Percentiles rank a stretch among this genome's conserved stretches.
phyloP scores from a whole-genome alignment of 495 filamentous ascomycete species.

The Tirmania nivea region DNA sequence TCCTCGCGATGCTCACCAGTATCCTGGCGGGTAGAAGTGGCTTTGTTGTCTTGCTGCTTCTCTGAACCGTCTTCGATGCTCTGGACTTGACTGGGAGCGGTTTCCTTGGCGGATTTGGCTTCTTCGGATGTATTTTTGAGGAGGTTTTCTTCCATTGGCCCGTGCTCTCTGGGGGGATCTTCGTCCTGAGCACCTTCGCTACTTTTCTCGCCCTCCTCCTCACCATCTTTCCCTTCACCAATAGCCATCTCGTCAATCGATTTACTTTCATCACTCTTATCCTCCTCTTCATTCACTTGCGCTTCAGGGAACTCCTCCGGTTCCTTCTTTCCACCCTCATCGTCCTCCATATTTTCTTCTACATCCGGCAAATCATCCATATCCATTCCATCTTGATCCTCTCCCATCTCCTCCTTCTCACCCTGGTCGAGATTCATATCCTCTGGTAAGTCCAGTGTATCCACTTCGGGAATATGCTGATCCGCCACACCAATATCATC shows the following conservation, averaged over 20 bases:
- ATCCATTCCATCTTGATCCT: constrained; percentile 51
- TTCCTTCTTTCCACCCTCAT: constrained; percentile 35
- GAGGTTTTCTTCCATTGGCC: constrained; percentile 26
- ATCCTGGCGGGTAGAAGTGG: constrained; percentile 25
- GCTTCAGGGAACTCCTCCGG: constrained; percentile 18
- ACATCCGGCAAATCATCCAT: constrained; percentile 27
- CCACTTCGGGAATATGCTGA: constrained; percentile 51
- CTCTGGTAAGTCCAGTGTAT: constrained; percentile 42
- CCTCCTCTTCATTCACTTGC: constrained; percentile 5
- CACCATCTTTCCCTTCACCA: constrained; percentile 13
- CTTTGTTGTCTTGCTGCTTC: constrained; percentile 10
- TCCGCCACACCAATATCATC: constrained; percentile 44
- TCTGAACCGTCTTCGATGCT: constrained; percentile 26
- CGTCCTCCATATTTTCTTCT: constrained; percentile 28
- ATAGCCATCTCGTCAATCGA: constrained; percentile 11
- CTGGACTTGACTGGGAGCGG: constrained; percentile 45
- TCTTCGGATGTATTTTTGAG: constrained; percentile 25
- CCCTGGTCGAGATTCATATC: constrained; percentile 46
- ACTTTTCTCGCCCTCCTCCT: constrained; percentile 22
- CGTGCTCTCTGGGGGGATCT: constrained; percentile 25
- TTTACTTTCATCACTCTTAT: constrained; percentile 5
- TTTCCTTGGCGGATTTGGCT: constrained; percentile 34
- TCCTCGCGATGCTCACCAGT: constrained; percentile 22
- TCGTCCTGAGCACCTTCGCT: constrained; percentile 27
- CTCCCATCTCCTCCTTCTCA: constrained; percentile 42